phyloP scores from a whole-genome alignment of 2,329 filamentous ascomycete species.

The Talaromyces amestolkiae region DNA sequence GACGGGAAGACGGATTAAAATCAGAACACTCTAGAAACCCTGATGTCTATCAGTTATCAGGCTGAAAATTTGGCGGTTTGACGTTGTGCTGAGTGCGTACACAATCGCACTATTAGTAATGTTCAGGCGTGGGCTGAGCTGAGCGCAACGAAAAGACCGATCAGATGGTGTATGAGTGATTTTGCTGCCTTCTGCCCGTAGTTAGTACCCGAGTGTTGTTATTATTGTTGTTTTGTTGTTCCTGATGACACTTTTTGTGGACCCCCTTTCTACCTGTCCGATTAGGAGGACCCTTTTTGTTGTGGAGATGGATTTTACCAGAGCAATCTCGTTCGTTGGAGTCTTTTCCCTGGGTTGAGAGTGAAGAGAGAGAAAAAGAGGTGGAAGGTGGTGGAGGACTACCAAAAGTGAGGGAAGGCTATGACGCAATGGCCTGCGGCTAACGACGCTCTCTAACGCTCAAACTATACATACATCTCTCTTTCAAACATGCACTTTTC shows the following conservation, averaged over 20 bases:
- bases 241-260: not conserved
- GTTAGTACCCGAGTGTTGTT: constrained; percentile 1
- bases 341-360: not conserved
- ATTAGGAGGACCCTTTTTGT: not conserved
- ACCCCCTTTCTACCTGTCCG: not conserved
- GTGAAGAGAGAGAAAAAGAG: not conserved
- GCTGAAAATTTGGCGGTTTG: not conserved
- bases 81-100: not conserved
- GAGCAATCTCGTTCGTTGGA: not conserved
- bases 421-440: constrained; percentile 7
- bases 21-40: not conserved
- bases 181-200: not conserved
- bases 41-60: not conserved
- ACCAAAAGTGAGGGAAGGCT: not conserved
- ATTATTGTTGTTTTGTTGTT: not conserved
- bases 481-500: not conserved
- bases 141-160: not conserved
- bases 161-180: not conserved
- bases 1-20: not conserved
- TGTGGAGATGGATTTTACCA: not conserved
- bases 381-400: not conserved
- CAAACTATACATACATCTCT: not conserved
- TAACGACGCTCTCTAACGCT: not conserved
- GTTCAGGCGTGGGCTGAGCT: not conserved
- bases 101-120: not conserved